Conservation (phyloP, 116 monocot species). For the Trichopus zeylanicus region DNA sequence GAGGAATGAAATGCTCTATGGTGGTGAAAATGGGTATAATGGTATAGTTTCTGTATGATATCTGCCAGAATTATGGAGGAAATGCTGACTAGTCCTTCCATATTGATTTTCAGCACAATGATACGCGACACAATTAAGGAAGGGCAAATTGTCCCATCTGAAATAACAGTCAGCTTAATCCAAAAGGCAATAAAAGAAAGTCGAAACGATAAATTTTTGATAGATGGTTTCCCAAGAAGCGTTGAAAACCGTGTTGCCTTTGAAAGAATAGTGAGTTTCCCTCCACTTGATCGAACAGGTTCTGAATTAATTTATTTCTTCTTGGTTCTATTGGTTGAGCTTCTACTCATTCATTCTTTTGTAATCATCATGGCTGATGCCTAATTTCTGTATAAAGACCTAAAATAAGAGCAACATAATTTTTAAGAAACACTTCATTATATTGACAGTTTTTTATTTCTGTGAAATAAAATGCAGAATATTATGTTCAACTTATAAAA, state of each 20-base stretch:
- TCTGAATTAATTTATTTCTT: neutral
- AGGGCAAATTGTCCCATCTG: slow-evolving; percentile 90
- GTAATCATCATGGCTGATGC: neutral
- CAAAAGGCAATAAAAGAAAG: slow-evolving; percentile 55
- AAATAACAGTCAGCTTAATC: slow-evolving; percentile 73
- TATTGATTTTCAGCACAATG: slow-evolving; percentile 32
- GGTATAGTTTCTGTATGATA: neutral
- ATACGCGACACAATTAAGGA: slow-evolving; percentile 66
- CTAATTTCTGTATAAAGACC: neutral
- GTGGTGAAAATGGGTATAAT: slow-evolving; percentile 65
- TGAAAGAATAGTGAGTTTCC: slow-evolving; percentile 81
- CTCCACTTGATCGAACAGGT: neutral
- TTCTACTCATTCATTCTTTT: neutral
- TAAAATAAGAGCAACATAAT: neutral
- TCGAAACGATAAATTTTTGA: slow-evolving; percentile 51
- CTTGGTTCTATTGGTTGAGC: neutral
- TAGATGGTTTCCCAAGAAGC: slow-evolving; percentile 91
- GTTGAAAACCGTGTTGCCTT: slow-evolving; percentile 94
- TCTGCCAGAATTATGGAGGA: neutral
- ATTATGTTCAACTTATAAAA: too few species aligned
- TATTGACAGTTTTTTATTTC: too few species aligned
- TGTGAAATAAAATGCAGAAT: too few species aligned
- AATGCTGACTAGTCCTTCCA: slow-evolving; percentile 4
- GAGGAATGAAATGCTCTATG: slow-evolving; percentile 70
- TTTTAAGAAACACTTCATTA: too few species aligned